A percentile compares a stretch with the other conserved stretches of the same genome.
Conservation (phyloP, 1,139 yeast species). For the Chernovozyma aurita region DNA sequence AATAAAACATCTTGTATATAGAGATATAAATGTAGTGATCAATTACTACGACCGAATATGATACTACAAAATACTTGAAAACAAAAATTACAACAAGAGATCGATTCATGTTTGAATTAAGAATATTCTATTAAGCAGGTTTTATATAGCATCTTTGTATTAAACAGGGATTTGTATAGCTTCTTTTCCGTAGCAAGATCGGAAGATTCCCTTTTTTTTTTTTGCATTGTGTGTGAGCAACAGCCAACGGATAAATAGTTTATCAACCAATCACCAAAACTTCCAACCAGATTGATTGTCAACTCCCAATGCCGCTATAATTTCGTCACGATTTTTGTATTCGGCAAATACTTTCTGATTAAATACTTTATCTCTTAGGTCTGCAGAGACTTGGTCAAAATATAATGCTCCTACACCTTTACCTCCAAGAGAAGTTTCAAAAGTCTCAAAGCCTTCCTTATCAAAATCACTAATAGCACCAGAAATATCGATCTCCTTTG, state of each 20-base stretch:
- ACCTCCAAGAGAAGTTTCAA: slow-evolving; percentile 82
- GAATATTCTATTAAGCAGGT: too few relatives aligned
- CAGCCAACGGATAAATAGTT: too few relatives aligned
- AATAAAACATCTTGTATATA: slow-evolving; percentile 4
- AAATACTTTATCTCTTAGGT: slow-evolving; percentile 16
- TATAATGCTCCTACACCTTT: slow-evolving; percentile 68
- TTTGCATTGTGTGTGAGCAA: too few relatives aligned
- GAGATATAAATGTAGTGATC: not conserved
- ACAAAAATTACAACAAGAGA: not conserved
- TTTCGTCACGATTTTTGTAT: slow-evolving; percentile 38
- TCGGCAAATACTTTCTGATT: slow-evolving; percentile 33
- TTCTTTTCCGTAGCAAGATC: too few relatives aligned
- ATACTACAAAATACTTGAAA: not conserved
- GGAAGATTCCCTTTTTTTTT: too few relatives aligned
- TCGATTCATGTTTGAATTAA: too few relatives aligned
- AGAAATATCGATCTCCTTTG: slow-evolving; percentile 23
- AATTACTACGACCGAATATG: not conserved
- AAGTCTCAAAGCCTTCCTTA: slow-evolving; percentile 67
- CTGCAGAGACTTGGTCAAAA: slow-evolving; percentile 16
- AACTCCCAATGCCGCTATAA: slow-evolving; percentile 45
- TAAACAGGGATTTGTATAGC: too few relatives aligned
- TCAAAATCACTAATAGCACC: slow-evolving; percentile 35
- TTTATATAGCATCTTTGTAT: too few relatives aligned
- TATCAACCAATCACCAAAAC: too few relatives aligned
- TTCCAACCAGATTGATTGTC: slow-evolving; percentile 46